Evolutionary conservation across 768 basidiomycete species (phyloP).

Genomic region (Chlorophyllum brunneum): DNA sequence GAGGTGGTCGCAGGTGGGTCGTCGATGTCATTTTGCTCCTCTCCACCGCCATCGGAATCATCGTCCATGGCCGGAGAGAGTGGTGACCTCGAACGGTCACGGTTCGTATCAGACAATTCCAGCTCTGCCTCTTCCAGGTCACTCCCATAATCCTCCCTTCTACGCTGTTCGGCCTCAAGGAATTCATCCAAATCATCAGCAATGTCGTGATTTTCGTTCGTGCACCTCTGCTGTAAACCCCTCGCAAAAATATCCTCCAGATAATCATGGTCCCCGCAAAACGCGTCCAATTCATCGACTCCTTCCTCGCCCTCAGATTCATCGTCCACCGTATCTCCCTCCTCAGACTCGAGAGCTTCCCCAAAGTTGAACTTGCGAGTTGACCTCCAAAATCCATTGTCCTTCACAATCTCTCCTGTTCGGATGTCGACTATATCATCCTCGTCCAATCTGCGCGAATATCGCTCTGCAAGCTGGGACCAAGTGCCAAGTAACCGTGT

Average conservation of each 20-base stretch:
- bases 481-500: conserved; percentile 59
- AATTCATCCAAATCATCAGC: conserved; percentile 65
- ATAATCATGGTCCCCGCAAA: conserved; percentile 31
- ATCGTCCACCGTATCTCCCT: conserved; percentile 39
- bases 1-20: conserved; percentile 2
- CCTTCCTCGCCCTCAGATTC: conserved; percentile 54
- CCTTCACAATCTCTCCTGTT: conserved; percentile 57
- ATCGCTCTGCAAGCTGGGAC: conserved; percentile 65
- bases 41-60: conserved; percentile 8
- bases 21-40: conserved; percentile 7
- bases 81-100: conserved; percentile 14
- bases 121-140: conserved; percentile 37
- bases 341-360: conserved; percentile 38
- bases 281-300: conserved; percentile 55
- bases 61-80: neutral
- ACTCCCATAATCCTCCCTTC: conserved; percentile 45
- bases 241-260: conserved; percentile 27
- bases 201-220: conserved; percentile 30
- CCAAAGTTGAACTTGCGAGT: conserved; percentile 47
- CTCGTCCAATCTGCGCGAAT: conserved; percentile 63
- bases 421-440: conserved; percentile 77
- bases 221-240: conserved; percentile 20
- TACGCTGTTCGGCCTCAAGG: conserved; percentile 54
- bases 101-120: conserved; percentile 9
- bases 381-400: conserved; percentile 63